These are phyloP conservation scores for Colletotrichum sublineola DNA, from an alignment of 2,329 filamentous ascomycete genomes.

Conservation along the genomic window DNA sequence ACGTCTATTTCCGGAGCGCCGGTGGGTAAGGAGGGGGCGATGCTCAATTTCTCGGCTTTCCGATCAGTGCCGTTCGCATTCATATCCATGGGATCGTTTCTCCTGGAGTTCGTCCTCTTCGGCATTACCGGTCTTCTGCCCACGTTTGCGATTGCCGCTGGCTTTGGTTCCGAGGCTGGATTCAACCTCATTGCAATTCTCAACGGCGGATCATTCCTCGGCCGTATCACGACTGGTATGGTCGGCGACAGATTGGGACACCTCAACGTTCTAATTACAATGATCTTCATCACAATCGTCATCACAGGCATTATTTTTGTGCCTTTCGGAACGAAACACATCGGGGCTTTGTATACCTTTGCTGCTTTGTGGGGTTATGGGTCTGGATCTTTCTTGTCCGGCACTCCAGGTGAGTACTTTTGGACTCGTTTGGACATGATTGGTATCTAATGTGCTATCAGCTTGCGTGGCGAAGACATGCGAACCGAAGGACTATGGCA, in stretches of 20 bases:
- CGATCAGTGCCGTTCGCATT: conserved; percentile 56
- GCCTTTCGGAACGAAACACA: conserved; percentile 57
- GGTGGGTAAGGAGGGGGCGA: background rate
- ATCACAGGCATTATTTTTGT: conserved; percentile 59
- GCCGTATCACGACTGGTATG: conserved; percentile 59
- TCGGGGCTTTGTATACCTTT: conserved; percentile 58
- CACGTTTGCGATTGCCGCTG: conserved; percentile 56
- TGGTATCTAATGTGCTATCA: conserved; percentile 5
- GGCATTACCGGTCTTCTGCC: conserved; percentile 61
- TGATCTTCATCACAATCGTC: conserved; percentile 53
- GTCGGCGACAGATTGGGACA: conserved; percentile 58
- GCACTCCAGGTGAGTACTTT: conserved; percentile 49
- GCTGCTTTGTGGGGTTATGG: conserved; percentile 63
- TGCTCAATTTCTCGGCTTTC: conserved; percentile 57
- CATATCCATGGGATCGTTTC: conserved; percentile 57
- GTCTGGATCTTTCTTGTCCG: conserved; percentile 60
- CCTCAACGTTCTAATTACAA: conserved; percentile 58
- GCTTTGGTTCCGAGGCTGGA: conserved; percentile 54
- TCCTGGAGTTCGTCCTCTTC: conserved; percentile 63
- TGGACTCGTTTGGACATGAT: background rate
- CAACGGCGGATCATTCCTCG: conserved; percentile 58
- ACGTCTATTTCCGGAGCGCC: conserved; percentile 21
- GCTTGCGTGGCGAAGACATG: conserved; percentile 63
- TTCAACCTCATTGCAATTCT: conserved; percentile 60
- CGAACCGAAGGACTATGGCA: conserved; percentile 60